These are phyloP conservation scores for Nothopassalora personata DNA, from an alignment of 2,329 filamentous ascomycete species.

Conservation along the genomic window DNA sequence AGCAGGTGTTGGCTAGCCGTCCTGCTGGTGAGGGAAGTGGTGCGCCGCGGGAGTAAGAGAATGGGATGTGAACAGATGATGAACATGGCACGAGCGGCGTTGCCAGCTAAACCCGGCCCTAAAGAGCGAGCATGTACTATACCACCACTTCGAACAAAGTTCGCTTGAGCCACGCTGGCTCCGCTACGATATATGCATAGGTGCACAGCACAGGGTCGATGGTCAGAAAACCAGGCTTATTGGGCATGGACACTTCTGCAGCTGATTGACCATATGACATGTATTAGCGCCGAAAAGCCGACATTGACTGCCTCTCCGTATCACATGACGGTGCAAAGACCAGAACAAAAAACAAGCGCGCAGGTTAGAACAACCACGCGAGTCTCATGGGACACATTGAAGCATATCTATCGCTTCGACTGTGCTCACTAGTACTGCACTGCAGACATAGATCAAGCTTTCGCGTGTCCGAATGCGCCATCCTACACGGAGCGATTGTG, in stretches of 20 bases:
- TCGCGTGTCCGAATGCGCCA: not conserved
- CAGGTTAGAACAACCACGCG: too few relatives aligned
- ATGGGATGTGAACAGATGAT: not conserved
- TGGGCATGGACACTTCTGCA: not conserved
- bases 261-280: not conserved
- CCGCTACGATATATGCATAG: not conserved
- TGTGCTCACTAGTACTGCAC: not conserved
- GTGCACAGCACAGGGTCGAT: not conserved
- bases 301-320: too few relatives aligned
- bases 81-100: not conserved
- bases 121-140: conserved; percentile 2
- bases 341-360: too few relatives aligned
- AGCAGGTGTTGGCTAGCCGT: conserved; percentile 32
- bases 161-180: not conserved
- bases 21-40: conserved; percentile 31
- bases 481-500: not conserved
- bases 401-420: too few relatives aligned
- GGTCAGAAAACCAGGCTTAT: not conserved
- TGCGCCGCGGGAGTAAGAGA: conserved; percentile 16
- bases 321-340: too few relatives aligned
- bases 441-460: not conserved
- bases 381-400: too few relatives aligned
- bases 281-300: not conserved
- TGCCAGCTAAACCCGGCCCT: not conserved
- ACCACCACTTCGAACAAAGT: not conserved